Base-by-base conservation (phyloP, 2,329 filamentous ascomycete species). In the Trichoderma endophyticum region DNA sequence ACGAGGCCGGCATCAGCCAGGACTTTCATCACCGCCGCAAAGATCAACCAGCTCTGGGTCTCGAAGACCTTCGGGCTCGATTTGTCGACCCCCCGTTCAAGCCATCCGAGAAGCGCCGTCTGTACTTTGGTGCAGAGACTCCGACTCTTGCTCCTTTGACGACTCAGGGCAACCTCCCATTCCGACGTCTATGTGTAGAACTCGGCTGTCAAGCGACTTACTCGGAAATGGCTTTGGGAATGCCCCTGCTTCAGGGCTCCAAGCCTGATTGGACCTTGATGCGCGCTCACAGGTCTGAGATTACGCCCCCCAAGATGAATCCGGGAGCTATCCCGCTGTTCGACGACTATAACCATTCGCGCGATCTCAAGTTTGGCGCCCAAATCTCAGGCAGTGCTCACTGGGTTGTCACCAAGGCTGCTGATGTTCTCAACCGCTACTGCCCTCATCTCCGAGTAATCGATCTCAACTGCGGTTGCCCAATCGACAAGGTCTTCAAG, bases 391-490 rank as follows among this genome's bases (percentile, higher is more conserved):
- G 93, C 39, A 97, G 94, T 82, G 96, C 97, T 80, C 93, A 95
- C 15, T 97, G 94, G 92, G 86, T 94, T 70, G 95, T 93, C 3
- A 87, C 95, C 79, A 98, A 97, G 83, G 91, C 94, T 0, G 93
- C 95, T 1, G 94, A 98, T 80, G 88, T 92, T 4, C 84, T 99
- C 61, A 91, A 91, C 6, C 87, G 87, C 34, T 89, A 92, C 74
- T 90, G 95, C 71, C 95, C 96, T 3, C 89, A 94, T 77, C 87
- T 99, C 24, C 93, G 96, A 43, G 90, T 97, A 51, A 93, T 99
- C 75, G 96, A 99, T 78, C 86, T 99, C 76, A 99, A 99, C 84
- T 98, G 95, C 77, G 96, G 96, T 59, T 99, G 96, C 79, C 96
- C 96, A 4, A 98, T 99, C 79, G 96, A 99, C 79, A 89, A 98